Evolutionary conservation across 2,329 filamentous ascomycete species (phyloP), one percentile per base, ranked within the genome.

Genomic region (Microsporum ferrugineum): DNA sequence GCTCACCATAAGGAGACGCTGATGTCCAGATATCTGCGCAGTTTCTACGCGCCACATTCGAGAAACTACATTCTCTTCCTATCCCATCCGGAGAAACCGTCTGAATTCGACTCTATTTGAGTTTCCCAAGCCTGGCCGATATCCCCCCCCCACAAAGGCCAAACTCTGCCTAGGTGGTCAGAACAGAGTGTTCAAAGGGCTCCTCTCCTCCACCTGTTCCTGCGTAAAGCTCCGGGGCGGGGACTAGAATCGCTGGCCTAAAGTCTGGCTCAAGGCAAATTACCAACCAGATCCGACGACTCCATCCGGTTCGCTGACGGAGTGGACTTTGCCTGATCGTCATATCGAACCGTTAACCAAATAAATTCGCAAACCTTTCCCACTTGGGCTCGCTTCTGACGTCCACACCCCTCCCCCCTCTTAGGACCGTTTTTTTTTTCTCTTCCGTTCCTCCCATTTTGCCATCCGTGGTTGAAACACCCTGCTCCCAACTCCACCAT

Each of bases 151-250:
- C 14, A 27, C 23, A 53, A 29, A 53, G 36, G 31, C 39, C 55
- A 39, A 38, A 56, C 36, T 14, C 29, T 17, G 53, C 17, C 31
- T 8, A 12, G 17, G 36, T 57, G 55, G 55, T 27, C 31, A 36
- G 31, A 17, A 36, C 6, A 23, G 17, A 23, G 17, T n/a, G 55
- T 12, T 34, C 51, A n/a, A 57, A 38, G 55, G 23, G 39, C 39
- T n/a, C 39, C 39, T n/a, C 34, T n/a, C 55, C 34, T 41, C 39
- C 55, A 39, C 55, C 55, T 10, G 55, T 57, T 41, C 55, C 55
- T 57, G 55, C 55, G 55, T 57, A 33, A 41, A 31, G 34, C 36
- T 57, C 27, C 36, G 55, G 41, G 55, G 17, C 17, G 17, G 17
- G 23, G 29, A 57, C 55, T 41, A 57, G 55, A 39, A 57, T 57